Conservation (phyloP, 176 grass and related monocot species). For the Oryza coarctata region DNA sequence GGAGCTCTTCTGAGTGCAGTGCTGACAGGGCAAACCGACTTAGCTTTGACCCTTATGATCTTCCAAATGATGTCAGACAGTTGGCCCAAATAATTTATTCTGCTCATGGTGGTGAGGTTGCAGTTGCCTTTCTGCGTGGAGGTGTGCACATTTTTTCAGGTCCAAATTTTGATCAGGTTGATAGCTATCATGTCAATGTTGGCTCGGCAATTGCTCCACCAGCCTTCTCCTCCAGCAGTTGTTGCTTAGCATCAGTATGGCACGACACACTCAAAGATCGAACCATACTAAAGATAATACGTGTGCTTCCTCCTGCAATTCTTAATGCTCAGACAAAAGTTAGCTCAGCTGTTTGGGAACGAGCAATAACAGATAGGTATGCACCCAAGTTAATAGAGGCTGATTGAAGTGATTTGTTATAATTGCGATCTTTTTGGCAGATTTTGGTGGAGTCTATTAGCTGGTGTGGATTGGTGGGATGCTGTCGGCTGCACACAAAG, state of each 20-base stretch:
- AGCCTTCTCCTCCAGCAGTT: slow-evolving; percentile 91
- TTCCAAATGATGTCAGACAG: slow-evolving; percentile 95
- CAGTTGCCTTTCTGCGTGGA: slow-evolving; percentile 87
- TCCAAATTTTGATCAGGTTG: slow-evolving; percentile 85
- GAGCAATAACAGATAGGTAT: slow-evolving; percentile 95
- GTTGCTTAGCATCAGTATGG: slow-evolving; percentile 97
- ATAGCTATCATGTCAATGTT: slow-evolving; percentile 95
- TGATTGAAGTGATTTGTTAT: slow-evolving; percentile 29
- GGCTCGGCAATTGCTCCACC: slow-evolving; percentile 93
- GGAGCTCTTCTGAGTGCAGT: slow-evolving; percentile 94
- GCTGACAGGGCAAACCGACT: slow-evolving; percentile 83
- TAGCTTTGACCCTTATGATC: slow-evolving; percentile 95
- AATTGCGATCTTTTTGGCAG: slow-evolving; percentile 36
- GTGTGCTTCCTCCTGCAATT: slow-evolving; percentile 89
- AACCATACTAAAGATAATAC: slow-evolving; percentile 95
- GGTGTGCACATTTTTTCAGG: slow-evolving; percentile 97
- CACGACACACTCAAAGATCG: slow-evolving; percentile 94
- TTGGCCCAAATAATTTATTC: slow-evolving; percentile 97
- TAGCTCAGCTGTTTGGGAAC: slow-evolving; percentile 86
- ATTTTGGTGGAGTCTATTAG: slow-evolving; percentile 98
- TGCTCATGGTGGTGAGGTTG: slow-evolving; percentile 90
- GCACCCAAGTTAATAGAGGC: slow-evolving; percentile 12
- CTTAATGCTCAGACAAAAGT: slow-evolving; percentile 66
- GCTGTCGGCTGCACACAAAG: slow-evolving; percentile 97
- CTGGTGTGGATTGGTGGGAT: slow-evolving; percentile 99